phyloP scores from a whole-genome alignment of 192 early-diverging fungal species.

The Umbelopsis sp. region DNA sequence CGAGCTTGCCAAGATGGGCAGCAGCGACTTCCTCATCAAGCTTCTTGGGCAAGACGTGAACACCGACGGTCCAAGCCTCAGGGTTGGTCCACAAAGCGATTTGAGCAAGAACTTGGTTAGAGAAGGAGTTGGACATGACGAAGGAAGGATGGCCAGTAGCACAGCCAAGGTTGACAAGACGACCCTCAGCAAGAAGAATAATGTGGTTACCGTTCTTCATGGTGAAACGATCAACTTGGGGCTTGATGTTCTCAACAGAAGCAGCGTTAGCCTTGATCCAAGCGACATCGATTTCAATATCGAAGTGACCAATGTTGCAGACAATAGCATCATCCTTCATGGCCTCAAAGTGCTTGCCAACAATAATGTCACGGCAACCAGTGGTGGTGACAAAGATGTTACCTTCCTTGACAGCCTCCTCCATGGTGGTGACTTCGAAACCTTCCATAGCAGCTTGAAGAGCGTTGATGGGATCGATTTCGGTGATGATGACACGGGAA shows the following conservation, averaged over 20 bases:
- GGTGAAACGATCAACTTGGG: slow-evolving; percentile 96
- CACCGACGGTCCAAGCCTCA: slow-evolving; percentile 86
- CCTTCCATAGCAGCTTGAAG: slow-evolving; percentile 99
- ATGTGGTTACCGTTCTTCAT: slow-evolving; percentile 90
- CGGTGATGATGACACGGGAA: slow-evolving; percentile 95
- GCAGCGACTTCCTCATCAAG: slow-evolving; percentile 98
- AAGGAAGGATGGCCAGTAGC: slow-evolving; percentile 98
- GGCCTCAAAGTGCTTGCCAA: slow-evolving; percentile 84
- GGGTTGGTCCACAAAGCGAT: slow-evolving; percentile 97
- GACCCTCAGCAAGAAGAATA: slow-evolving; percentile 98
- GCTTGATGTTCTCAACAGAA: slow-evolving; percentile 93
- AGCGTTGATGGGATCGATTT: slow-evolving; percentile 99
- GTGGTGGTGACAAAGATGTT: slow-evolving; percentile 99
- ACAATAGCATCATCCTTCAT: slow-evolving; percentile 99
- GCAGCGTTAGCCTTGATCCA: slow-evolving; percentile 96
- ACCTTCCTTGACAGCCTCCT: slow-evolving; percentile 86
- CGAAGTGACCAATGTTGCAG: slow-evolving; percentile 99
- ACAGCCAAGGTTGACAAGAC: slow-evolving; percentile 99
- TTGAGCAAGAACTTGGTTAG: slow-evolving; percentile 98
- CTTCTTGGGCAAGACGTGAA: slow-evolving; percentile 99
- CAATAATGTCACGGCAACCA: slow-evolving; percentile 98
- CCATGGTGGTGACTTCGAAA: slow-evolving; percentile 99
- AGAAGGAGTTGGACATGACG: slow-evolving; percentile 99
- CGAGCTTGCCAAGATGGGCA: slow-evolving; percentile 93
- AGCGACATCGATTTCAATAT: slow-evolving; percentile 98